These are phyloP conservation scores for Hamamelis virginiana DNA, from an alignment of 164 flowering plant species.

Conservation along the genomic window DNA sequence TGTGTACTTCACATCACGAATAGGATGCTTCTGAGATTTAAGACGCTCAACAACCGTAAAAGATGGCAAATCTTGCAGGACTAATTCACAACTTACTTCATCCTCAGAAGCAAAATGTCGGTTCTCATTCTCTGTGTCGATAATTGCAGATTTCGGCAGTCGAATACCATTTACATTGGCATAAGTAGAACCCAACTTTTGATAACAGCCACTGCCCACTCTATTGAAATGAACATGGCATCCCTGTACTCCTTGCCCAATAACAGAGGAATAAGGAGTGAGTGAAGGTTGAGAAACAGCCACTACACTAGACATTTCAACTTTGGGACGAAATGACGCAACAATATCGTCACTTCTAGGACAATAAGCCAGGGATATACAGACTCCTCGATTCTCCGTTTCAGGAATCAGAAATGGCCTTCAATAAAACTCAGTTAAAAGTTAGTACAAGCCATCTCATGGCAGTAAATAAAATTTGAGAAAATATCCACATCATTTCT, in stretches of 20 bases:
- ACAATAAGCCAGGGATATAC: slow-evolving; percentile 80
- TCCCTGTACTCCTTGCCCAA: slow-evolving; percentile 50
- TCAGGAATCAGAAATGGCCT: slow-evolving; percentile 66
- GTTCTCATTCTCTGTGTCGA: slow-evolving; percentile 31
- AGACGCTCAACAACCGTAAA: slow-evolving; percentile 41
- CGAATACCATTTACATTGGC: slow-evolving; percentile 58
- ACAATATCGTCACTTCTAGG: slow-evolving; percentile 54
- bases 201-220: slow-evolving; percentile 32
- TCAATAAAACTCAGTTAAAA: slow-evolving; percentile 17
- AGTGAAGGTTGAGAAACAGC: slow-evolving; percentile 40
- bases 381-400: slow-evolving; percentile 75
- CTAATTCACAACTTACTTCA: slow-evolving; percentile 43
- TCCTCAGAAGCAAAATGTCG: slow-evolving; percentile 66
- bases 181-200: slow-evolving; percentile 31
- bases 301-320: slow-evolving; percentile 34
- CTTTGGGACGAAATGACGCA: slow-evolving; percentile 80
- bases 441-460: not conserved
- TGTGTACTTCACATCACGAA: slow-evolving; percentile 67
- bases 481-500: too few relatives aligned
- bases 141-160: slow-evolving; percentile 60
- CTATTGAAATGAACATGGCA: slow-evolving; percentile 55
- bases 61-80: slow-evolving; percentile 64
- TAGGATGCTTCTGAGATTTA: slow-evolving; percentile 31
- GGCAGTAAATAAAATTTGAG: not conserved
- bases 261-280: slow-evolving; percentile 28